phyloP scores from a whole-genome alignment of 2,329 filamentous ascomycete genomes.

The Sporothrix curviconia region DNA sequence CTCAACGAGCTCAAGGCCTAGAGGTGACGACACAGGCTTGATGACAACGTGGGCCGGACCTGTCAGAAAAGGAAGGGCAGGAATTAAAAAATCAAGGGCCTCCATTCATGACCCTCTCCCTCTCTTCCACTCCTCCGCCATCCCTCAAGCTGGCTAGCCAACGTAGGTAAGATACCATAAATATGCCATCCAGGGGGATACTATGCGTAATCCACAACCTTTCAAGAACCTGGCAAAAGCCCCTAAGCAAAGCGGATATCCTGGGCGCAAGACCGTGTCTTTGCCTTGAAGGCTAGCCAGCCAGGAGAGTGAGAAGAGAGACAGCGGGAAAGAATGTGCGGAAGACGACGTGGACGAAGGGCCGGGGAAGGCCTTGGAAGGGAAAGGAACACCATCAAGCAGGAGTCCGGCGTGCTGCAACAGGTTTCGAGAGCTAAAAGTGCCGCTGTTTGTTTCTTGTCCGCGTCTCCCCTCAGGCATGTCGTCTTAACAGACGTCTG shows the following conservation, averaged over 20 bases:
- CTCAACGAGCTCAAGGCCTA: too few relatives aligned
- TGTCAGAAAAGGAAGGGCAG: neutral
- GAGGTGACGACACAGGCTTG: too few relatives aligned
- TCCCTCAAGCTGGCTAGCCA: neutral
- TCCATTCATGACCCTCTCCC: neutral
- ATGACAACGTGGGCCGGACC: neutral
- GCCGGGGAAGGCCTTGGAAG: neutral
- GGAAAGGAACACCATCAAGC: neutral
- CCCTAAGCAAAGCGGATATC: neutral
- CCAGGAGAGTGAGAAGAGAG: neutral
- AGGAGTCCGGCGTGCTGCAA: neutral
- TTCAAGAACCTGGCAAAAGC: neutral
- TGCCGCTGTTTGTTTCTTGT: conserved; percentile 2
- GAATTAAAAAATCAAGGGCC: neutral
- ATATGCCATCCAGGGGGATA: neutral
- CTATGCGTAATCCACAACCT: neutral
- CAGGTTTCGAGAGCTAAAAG: conserved; percentile 13
- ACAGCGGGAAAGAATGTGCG: too few relatives aligned
- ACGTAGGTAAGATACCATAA: too few relatives aligned
- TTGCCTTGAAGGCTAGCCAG: neutral
- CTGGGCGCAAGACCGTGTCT: neutral
- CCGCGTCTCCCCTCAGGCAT: neutral
- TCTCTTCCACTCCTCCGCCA: neutral
- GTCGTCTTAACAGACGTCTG: conserved; percentile 7
- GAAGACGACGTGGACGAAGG: neutral